Evolutionary conservation across 257 asterid genomes (phyloP).

Genomic region (Solanum stenotomum): DNA sequence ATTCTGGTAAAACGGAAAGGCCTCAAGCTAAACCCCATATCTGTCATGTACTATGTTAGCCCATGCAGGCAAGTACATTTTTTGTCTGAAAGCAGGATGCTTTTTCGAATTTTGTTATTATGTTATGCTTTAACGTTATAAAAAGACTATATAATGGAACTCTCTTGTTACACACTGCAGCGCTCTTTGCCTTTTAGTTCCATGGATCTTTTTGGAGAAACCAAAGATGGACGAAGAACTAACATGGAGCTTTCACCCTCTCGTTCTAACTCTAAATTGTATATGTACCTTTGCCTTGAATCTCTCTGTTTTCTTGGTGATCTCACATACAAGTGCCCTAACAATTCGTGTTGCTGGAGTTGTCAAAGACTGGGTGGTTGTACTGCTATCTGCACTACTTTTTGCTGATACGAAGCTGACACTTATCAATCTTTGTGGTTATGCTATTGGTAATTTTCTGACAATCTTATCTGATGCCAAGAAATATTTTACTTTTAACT

Average conservation of each 20-base stretch:
- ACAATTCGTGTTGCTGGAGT: slow-evolving; percentile 99
- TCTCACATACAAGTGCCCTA: slow-evolving; percentile 93
- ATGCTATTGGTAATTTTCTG: slow-evolving; percentile 66
- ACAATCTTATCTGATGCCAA: not conserved
- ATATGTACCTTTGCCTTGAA: slow-evolving; percentile 93
- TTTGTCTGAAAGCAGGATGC: not conserved
- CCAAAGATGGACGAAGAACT: slow-evolving; percentile 76
- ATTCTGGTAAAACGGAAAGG: slow-evolving; percentile 13
- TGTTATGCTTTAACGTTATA: not conserved
- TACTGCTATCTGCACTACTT: slow-evolving; percentile 80
- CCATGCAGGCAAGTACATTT: slow-evolving; percentile 13
- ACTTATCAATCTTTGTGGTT: slow-evolving; percentile 75
- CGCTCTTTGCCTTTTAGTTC: slow-evolving; percentile 89
- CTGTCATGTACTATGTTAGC: slow-evolving; percentile 73
- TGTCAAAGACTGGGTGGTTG: slow-evolving; percentile 99
- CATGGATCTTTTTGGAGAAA: slow-evolving; percentile 90
- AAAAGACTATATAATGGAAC: not conserved
- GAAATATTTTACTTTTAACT: not conserved
- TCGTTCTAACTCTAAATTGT: slow-evolving; percentile 60
- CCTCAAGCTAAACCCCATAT: slow-evolving; percentile 4
- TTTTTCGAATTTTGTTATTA: not conserved
- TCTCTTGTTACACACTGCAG: slow-evolving; percentile 34
- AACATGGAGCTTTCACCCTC: slow-evolving; percentile 68
- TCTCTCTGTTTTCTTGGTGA: slow-evolving; percentile 94
- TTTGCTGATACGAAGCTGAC: slow-evolving; percentile 89